Evolutionary conservation across 768 basidiomycete genomes (phyloP), one percentile per base, ranked within the genome.

Genomic region (Trametes elegans): DNA sequence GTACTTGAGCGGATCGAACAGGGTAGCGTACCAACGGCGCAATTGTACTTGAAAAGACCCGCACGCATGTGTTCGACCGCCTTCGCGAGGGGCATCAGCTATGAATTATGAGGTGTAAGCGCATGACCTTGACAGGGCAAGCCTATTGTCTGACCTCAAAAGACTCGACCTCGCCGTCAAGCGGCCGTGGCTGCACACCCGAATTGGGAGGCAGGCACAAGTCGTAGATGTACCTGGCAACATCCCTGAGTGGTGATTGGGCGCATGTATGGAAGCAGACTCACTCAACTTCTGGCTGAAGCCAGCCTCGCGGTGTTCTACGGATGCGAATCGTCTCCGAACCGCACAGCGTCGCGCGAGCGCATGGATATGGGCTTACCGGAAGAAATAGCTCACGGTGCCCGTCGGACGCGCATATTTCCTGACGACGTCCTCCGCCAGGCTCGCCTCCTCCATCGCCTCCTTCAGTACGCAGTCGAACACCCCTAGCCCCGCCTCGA

Each of bases 161-260:
- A 1, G 81, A 86, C 66, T 97, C 94, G 2, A 97, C 97, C 67
- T 99, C 97, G 23, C 92, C 94, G 61, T 99, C 97, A 19, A 82
- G 75, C 0, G 94, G 92, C 47, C 77, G 76, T 7, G 91, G 92
- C 13, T 74, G 68, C 16, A 78, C 66, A 59, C 71, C 82, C 65
- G 67, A 58, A 28, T 70, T 72, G 5, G 73, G 58, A 0, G 92
- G 93, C 19, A 97, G 79, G 43, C 71, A 69, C 43, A 98, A 74
- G 63, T 98, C 93, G 64, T 93, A 98, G 21, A 88, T 74, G 66
- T 90, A 94, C 76, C 90, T 92, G 63, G 8, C 26, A 27, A 8
- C 1, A 26, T 10, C 10, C 21, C 3, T 50, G 9, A 21, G 28
- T 10, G 10, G 0, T 7, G 28, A 16, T 7, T 2, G 1, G 44